phyloP scores from a whole-genome alignment of 805 yeast species.

The Wickerhamiella azymoides region DNA sequence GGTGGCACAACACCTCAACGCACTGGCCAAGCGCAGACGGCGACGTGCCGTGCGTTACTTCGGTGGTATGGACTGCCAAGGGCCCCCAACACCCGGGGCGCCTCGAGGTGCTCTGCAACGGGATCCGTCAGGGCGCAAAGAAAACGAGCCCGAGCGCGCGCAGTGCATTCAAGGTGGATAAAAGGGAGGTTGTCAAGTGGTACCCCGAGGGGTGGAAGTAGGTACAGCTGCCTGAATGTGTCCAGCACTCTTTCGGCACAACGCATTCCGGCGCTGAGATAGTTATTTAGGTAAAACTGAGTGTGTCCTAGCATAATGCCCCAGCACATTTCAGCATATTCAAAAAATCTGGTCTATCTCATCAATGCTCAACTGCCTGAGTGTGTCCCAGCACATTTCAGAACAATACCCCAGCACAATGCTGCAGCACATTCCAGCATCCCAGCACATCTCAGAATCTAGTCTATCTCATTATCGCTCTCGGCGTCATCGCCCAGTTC shows the following conservation, averaged over 20 bases:
- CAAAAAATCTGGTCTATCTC: too few relatives aligned
- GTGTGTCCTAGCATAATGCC: too few relatives aligned
- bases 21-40: not conserved
- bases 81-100: slow-evolving; percentile 11
- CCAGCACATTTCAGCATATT: too few relatives aligned
- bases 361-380: too few relatives aligned
- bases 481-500: slow-evolving; percentile 10
- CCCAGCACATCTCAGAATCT: too few relatives aligned
- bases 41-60: slow-evolving; percentile 4
- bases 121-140: slow-evolving; percentile 17
- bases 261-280: too few relatives aligned
- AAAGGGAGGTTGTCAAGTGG: not conserved
- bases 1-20: not conserved
- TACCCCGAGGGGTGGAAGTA: slow-evolving; percentile 17
- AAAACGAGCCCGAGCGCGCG: not conserved
- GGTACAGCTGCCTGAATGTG: too few relatives aligned
- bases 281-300: too few relatives aligned
- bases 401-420: too few relatives aligned
- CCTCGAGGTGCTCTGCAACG: slow-evolving; percentile 17
- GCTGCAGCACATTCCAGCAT: too few relatives aligned
- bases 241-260: too few relatives aligned
- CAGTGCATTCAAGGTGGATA: not conserved
- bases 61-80: slow-evolving; percentile 4
- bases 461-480: slow-evolving; percentile 10
- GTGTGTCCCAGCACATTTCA: too few relatives aligned